Base-by-base conservation (phyloP, 176 grass and related monocot genomes). In the Cenchrus fungigraminus region DNA sequence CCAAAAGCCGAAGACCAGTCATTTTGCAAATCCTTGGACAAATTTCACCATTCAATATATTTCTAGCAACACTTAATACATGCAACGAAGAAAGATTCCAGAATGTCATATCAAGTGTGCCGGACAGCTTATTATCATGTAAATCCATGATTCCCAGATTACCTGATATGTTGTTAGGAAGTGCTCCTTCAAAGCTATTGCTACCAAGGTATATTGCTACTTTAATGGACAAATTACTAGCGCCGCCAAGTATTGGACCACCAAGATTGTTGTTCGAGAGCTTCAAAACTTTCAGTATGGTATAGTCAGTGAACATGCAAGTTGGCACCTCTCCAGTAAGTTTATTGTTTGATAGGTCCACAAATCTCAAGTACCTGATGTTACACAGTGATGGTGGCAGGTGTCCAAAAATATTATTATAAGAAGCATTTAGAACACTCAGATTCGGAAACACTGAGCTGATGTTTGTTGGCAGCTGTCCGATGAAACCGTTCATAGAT, bases 81-180 rank as follows among this genome's bases (percentile, higher is more conserved):
- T 53, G 2, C 13, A 22, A 1, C 7, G 8, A 44, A 6, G 49
- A 37, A n/a, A 86, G 3, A 73, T 68, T 16, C 56, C 67, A 71
- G 4, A 86, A 71, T 50, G 53, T 79, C 1, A 6, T 3, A 2
- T 63, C 10, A 7, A 87, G 22, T 56, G 32, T 9, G 0, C 78
- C 70, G 4, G 85, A 81, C 13, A 87, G 2, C 37, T 67, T n/a
- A 59, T 87, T 87, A 7, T 52, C 47, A 81, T 87, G 67, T 4
- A 87, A 32, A 75, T 87, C 58, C 10, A 87, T 53, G 0, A 76
- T 11, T 5, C 1, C 0, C 6, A 56, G 9, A 65, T 55, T 45
- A 56, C 59, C 71, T 1, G 71, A 84, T 12, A 84, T 32, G 25
- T 55, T 3, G 32, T 5, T 40, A 17, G 64, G 1, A 31, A 66